Conservation (phyloP, 2,329 filamentous ascomycete genomes). For the Ambrosiella cleistominuta region DNA sequence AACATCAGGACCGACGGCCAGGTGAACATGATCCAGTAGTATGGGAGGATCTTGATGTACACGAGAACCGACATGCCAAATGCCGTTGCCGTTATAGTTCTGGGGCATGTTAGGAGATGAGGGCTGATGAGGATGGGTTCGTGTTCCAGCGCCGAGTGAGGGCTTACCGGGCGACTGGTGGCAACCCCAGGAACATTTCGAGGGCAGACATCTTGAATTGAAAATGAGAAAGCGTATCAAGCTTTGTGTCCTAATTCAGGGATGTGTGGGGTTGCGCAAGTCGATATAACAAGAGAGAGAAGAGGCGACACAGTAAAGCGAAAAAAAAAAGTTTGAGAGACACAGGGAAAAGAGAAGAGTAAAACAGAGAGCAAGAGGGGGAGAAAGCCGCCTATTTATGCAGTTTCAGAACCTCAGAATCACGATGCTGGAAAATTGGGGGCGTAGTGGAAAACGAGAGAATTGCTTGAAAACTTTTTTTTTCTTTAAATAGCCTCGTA, state of each 20-base stretch:
- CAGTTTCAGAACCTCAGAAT: conserved; percentile 4
- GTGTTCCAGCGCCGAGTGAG: background rate
- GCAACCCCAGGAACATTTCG: conserved; percentile 24
- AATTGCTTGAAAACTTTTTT: background rate
- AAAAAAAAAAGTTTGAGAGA: background rate
- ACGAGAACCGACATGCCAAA: conserved; percentile 43
- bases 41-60: conserved; percentile 35
- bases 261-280: conserved; percentile 5
- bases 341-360: background rate
- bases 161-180: conserved; percentile 26
- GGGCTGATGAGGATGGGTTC: conserved; percentile 10
- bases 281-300: conserved; percentile 12
- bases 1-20: conserved; percentile 33
- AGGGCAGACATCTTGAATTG: conserved; percentile 13
- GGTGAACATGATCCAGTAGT: conserved; percentile 34
- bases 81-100: conserved; percentile 47
- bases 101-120: conserved; percentile 20
- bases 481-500: background rate
- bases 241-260: conserved; percentile 1
- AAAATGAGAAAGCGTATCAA: conserved; percentile 8
- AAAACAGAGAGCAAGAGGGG: background rate
- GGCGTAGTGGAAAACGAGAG: background rate
- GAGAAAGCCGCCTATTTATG: conserved; percentile 14
- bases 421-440: background rate
- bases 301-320: conserved; percentile 6